Percentiles rank a stretch among this genome's conserved stretches.
These are phyloP conservation scores for Cordyceps tenuipes DNA, from an alignment of 2,329 filamentous ascomycete species.

Conservation along the genomic window DNA sequence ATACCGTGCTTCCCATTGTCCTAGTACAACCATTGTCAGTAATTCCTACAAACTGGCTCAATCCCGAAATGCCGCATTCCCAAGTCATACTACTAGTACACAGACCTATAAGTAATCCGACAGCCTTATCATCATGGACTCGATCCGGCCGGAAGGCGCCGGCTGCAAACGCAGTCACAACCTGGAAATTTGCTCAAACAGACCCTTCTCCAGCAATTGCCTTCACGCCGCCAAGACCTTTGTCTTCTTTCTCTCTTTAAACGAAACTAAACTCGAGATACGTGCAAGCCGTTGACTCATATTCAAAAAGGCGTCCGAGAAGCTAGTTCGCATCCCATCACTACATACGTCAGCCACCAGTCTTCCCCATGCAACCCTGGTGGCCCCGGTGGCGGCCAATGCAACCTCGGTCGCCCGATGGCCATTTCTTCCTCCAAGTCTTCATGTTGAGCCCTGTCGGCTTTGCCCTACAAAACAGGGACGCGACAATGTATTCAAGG, in stretches of 20 bases:
- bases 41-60: background rate
- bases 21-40: background rate
- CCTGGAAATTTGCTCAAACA: background rate
- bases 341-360: constrained; percentile 8
- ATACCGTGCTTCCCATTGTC: background rate
- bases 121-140: background rate
- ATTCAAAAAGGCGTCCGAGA: background rate
- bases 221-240: background rate
- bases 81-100: background rate
- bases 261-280: background rate
- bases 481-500: no score
- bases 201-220: background rate
- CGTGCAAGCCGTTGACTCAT: background rate
- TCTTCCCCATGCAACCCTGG: background rate
- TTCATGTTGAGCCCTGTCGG: background rate
- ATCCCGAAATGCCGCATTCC: background rate
- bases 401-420: constrained; percentile 2
- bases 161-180: background rate
- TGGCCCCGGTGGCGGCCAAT: background rate
- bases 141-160: background rate
- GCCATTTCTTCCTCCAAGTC: background rate
- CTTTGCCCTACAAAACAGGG: background rate
- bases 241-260: background rate
- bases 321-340: constrained; percentile 8
- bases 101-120: background rate